Conservation (phyloP, 176 grass and related monocot genomes). For the Oryza glaberrima region DNA sequence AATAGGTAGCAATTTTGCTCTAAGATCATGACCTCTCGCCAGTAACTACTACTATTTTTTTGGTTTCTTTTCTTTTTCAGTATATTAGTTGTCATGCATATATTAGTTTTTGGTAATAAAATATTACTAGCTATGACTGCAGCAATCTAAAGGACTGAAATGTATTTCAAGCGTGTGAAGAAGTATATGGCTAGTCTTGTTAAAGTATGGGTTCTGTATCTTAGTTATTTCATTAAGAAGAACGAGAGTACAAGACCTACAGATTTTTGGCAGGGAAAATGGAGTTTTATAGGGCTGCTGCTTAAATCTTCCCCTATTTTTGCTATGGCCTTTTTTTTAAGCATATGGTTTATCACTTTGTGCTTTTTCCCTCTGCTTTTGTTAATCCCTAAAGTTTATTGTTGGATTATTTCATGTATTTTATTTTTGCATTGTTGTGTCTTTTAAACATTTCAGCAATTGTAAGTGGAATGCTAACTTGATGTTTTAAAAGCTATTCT, state of each 20-base stretch:
- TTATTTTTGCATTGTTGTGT: neutral
- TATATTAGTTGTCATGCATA: neutral
- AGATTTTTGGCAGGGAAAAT: neutral
- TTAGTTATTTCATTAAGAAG: neutral
- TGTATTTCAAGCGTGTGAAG: neutral
- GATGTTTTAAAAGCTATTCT: neutral
- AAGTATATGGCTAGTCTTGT: neutral
- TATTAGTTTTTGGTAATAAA: neutral
- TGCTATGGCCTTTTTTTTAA: neutral
- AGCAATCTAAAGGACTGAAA: neutral
- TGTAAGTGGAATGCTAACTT: neutral
- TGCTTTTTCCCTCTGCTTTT: neutral
- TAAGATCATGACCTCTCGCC: neutral
- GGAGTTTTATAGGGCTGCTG: neutral
- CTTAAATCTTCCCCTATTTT: neutral
- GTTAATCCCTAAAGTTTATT: slow-evolving; percentile 23
- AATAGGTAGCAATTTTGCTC: neutral
- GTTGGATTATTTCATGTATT: neutral
- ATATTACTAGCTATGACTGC: neutral
- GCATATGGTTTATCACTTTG: neutral
- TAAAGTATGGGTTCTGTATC: neutral
- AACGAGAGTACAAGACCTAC: neutral
- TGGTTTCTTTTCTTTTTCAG: neutral
- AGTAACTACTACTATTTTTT: neutral
- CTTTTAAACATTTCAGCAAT: slow-evolving; percentile 15